These are phyloP conservation scores for Lathyrus tuberosus DNA, from an alignment of 306 rosid genomes.

Conservation along the genomic window DNA sequence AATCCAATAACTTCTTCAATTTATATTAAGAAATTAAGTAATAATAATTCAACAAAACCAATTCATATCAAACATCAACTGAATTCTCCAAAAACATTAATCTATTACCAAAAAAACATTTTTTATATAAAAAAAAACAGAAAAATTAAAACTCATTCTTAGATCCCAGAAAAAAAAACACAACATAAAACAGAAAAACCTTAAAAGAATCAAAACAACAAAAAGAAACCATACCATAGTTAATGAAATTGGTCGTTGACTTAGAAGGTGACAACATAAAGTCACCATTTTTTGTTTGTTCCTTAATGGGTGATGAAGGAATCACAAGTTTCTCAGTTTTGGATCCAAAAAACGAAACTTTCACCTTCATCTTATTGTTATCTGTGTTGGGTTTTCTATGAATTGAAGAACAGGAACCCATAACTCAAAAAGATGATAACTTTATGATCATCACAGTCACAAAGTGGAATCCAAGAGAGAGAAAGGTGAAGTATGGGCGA, in stretches of 20 bases:
- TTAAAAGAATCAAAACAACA: constrained; percentile 2
- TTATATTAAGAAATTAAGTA: constrained; percentile 4
- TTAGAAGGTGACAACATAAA: constrained; percentile 54
- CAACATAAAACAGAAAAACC: not conserved
- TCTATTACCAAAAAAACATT: not conserved
- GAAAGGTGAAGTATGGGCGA: not conserved
- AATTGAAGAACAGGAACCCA: constrained; percentile 81
- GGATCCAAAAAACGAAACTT: constrained; percentile 54
- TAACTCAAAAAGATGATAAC: constrained; percentile 41
- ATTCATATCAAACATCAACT: constrained; percentile 23
- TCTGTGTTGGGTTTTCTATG: constrained; percentile 50
- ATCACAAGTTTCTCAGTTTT: constrained; percentile 55
- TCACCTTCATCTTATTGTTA: constrained; percentile 58
- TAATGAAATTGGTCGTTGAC: constrained; percentile 44
- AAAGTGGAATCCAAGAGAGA: not conserved
- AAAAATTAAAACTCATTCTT: not conserved
- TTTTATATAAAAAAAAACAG: not conserved
- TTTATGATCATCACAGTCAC: constrained; percentile 47
- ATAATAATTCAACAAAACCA: constrained; percentile 22
- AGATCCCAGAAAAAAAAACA: constrained; percentile 19
- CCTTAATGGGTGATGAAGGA: constrained; percentile 68
- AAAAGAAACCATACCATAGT: constrained; percentile 47
- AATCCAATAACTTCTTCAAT: constrained; percentile 3
- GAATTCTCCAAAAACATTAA: constrained; percentile 37
- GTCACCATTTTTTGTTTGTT: constrained; percentile 43